Percentiles rank a stretch among this genome's conserved stretches.
These are phyloP conservation scores for Lachnellula hyalina DNA, from an alignment of 2,329 filamentous ascomycete genomes.

Conservation along the genomic window DNA sequence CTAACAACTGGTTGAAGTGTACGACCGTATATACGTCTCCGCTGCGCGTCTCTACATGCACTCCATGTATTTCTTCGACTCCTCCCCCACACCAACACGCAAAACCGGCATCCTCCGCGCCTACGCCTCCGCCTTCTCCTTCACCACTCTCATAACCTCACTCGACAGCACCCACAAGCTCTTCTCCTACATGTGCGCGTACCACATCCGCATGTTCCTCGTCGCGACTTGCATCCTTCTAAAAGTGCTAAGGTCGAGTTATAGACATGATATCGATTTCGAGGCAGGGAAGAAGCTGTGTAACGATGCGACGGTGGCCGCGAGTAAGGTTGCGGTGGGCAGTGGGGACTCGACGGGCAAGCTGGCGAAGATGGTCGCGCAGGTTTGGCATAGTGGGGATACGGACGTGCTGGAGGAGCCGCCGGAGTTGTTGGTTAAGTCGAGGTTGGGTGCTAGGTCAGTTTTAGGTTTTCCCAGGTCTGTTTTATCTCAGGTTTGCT, in stretches of 20 bases:
- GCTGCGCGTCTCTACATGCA: constrained; percentile 21
- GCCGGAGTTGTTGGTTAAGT: constrained; percentile 4
- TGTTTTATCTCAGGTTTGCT: neutral
- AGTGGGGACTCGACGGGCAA: constrained; percentile 8
- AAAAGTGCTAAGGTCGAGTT: constrained; percentile 10
- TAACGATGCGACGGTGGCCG: neutral
- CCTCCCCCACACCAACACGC: neutral
- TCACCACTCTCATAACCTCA: constrained; percentile 5
- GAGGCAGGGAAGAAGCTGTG: constrained; percentile 2
- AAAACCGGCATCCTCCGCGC: constrained; percentile 10
- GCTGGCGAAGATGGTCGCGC: constrained; percentile 4
- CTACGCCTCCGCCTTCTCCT: constrained; percentile 2
- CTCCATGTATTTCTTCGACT: constrained; percentile 23
- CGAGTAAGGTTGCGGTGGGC: neutral
- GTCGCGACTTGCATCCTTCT: constrained; percentile 6
- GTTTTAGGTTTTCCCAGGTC: neutral
- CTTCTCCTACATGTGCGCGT: constrained; percentile 2
- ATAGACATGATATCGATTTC: constrained; percentile 5
- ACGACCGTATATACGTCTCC: constrained; percentile 7
- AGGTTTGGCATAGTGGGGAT: constrained; percentile 10
- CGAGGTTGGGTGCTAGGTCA: constrained; percentile 6
- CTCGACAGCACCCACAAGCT: constrained; percentile 2
- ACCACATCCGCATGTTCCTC: constrained; percentile 3
- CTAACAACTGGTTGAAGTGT: neutral
- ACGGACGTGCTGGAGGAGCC: neutral